Base-by-base conservation (phyloP, 1,139 yeast genomes). In the Meyerozyma sp. region DNA sequence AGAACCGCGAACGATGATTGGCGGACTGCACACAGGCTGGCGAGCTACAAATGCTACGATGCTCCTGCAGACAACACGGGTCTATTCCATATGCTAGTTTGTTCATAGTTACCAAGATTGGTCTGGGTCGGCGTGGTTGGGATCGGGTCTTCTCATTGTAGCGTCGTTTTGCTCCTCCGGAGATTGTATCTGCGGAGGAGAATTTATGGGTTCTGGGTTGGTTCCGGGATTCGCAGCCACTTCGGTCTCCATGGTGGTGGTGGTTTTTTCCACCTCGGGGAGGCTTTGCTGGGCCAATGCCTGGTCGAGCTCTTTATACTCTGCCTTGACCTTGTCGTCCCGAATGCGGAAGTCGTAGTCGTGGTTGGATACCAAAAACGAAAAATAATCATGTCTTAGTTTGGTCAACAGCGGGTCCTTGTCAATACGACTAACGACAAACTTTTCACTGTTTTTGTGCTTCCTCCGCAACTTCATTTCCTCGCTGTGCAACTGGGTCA, bases 401-500 rank as follows among this genome's bases (percentile, higher is more conserved):
- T 52, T 45, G 10, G 46, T 46, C 27, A 55, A 54, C 20, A 41
- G 32, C 18, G 41, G 41, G 16, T 39, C 46, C 21, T 50, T 37
- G 20, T 43, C 21, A 2, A 45, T 44, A 11, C 25, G 27, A n/a
- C 44, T 20, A 9, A 21, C 37, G 26, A 34, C 37, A 18, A 10
- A 34, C 26, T 34, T 34, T 18, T 18, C 37, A 10, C 37, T 13
- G 5, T 9, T 9, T 9, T 25, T 10, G 14, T 10, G 37, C 5
- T 18, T 16, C 3, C 8, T 23, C 4, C 37, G n/a, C 26, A 34
- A 18, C 10, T 46, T 42, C 48, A 66, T 57, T 46, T 72, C 75
- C 9, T 48, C 34, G 36, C 56, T 61, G 48, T 71, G 77, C 26
- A 62, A 52, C 5, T 46, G 51, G 2, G 76, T 69, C 4, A 58